Evolutionary conservation across 257 asterid species (phyloP).

Genomic region (Salvia miltiorrhiza): DNA sequence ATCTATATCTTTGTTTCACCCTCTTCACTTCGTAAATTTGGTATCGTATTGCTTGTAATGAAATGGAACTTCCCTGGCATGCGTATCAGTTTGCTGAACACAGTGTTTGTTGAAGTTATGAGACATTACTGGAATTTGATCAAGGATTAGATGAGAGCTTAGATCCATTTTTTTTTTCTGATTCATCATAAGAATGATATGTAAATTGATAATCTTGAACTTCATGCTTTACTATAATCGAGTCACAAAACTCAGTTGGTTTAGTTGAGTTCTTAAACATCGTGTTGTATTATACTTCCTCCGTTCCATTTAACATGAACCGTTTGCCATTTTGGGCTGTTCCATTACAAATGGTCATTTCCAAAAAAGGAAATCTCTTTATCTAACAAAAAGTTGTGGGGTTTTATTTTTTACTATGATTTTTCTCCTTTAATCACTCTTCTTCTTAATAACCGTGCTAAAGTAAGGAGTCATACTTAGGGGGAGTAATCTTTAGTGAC

Average conservation of each 20-base stretch:
- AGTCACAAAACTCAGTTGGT: neutral
- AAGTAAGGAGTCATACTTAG: no score
- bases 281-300: neutral
- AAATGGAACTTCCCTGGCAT: no score
- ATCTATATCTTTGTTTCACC: neutral
- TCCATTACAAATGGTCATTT: no score
- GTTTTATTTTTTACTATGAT: no score
- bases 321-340: no score
- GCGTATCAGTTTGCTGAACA: no score
- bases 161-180: neutral
- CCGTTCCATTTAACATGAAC: no score
- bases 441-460: no score
- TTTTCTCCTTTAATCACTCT: no score
- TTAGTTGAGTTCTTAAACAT: neutral
- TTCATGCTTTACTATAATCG: no score
- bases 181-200: neutral
- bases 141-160: neutral
- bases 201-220: neutral
- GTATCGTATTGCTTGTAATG: neutral
- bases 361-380: no score
- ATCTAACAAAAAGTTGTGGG: no score
- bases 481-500: neutral
- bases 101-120: neutral
- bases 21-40: neutral
- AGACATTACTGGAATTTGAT: neutral